Conservation (phyloP, 2,329 filamentous ascomycete species). For the Botryotinia narcissicola region DNA sequence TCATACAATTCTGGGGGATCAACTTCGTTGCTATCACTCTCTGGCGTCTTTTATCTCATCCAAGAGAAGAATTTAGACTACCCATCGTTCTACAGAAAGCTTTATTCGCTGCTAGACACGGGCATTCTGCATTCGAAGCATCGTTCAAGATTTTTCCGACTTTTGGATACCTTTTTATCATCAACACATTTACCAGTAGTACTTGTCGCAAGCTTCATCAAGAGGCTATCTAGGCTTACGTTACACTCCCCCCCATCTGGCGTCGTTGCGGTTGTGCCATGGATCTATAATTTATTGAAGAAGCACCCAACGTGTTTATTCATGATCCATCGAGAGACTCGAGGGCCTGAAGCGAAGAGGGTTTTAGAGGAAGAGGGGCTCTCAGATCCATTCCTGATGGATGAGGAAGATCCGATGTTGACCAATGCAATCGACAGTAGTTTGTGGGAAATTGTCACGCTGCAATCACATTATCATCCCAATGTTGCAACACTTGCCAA, state of each 20-base stretch:
- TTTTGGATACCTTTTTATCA: conserved; percentile 84
- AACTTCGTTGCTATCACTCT: conserved; percentile 82
- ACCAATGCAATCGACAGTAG: conserved; percentile 88
- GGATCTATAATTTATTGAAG: conserved; percentile 93
- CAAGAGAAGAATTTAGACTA: conserved; percentile 94
- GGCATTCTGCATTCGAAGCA: conserved; percentile 91
- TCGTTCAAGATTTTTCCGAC: conserved; percentile 86
- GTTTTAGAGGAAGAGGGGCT: conserved; percentile 59
- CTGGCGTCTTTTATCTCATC: conserved; percentile 93
- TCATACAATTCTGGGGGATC: conserved; percentile 86
- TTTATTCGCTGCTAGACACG: conserved; percentile 87
- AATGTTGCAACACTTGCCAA: conserved; percentile 93
- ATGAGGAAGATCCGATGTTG: conserved; percentile 78
- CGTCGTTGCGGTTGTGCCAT: conserved; percentile 85
- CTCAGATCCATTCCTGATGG: conserved; percentile 72
- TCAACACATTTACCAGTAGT: conserved; percentile 91
- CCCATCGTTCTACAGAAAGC: conserved; percentile 86
- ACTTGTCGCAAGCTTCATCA: conserved; percentile 93
- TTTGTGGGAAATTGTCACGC: conserved; percentile 89
- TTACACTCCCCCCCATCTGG: conserved; percentile 88
- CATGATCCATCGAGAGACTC: conserved; percentile 82
- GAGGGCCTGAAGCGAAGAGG: conserved; percentile 56
- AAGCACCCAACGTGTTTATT: conserved; percentile 88
- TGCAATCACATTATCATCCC: conserved; percentile 93
- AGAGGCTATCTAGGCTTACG: conserved; percentile 79